phyloP scores from a whole-genome alignment of 2,329 filamentous ascomycete genomes.

The Clonostachys sp. region DNA sequence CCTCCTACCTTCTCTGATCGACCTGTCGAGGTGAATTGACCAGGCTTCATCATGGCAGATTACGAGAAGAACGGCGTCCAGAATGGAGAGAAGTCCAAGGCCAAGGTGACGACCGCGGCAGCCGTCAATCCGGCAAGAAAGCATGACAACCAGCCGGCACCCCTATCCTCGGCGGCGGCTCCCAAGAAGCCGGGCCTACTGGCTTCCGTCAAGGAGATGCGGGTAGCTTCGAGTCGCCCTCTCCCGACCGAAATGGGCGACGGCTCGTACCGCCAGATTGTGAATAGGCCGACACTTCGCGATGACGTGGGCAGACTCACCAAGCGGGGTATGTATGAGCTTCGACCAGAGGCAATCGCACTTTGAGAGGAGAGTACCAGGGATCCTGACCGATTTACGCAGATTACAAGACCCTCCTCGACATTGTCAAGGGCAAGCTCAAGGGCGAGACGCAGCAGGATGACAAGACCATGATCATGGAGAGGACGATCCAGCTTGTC shows the following conservation, averaged over 20 bases:
- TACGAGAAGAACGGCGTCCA: too few species aligned
- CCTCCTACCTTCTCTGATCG: too few species aligned
- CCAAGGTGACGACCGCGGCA: too few species aligned
- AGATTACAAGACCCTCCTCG: constrained; percentile 60
- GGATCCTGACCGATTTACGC: constrained; percentile 6
- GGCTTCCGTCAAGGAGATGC: constrained; percentile 21
- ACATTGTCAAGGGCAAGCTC: constrained; percentile 56
- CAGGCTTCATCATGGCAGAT: too few species aligned
- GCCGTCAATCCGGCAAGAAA: too few species aligned
- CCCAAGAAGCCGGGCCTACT: constrained; percentile 15
- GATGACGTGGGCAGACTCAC: constrained; percentile 54
- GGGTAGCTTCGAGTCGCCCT: constrained; percentile 51
- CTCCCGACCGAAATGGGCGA: constrained; percentile 59
- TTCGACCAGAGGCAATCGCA: not conserved
- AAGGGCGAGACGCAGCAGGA: constrained; percentile 60
- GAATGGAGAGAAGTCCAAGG: too few species aligned
- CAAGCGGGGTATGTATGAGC: constrained; percentile 29
- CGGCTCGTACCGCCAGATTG: constrained; percentile 48
- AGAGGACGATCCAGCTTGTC: constrained; percentile 67
- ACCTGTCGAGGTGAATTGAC: too few species aligned
- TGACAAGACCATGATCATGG: constrained; percentile 76
- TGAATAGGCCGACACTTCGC: constrained; percentile 44
- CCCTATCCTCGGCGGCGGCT: too few species aligned
- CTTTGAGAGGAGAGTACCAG: not conserved
- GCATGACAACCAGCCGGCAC: too few species aligned